Evolutionary conservation across 768 basidiomycete genomes (phyloP), one percentile per base, ranked within the genome.

Genomic region (Kwoniella mangroviensis): DNA sequence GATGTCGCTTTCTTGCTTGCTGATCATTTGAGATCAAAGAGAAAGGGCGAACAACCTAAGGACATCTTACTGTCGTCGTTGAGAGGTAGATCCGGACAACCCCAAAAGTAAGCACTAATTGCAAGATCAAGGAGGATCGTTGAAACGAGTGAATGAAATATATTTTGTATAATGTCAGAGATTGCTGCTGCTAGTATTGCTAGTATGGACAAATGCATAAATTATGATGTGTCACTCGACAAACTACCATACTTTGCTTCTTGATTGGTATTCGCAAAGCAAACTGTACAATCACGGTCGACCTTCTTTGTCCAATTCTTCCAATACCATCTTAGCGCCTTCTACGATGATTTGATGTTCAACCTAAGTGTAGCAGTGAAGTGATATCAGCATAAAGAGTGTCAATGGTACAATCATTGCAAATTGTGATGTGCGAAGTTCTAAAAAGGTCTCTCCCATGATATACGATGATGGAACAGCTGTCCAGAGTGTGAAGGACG

Each of bases 331-430:
- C 72, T 85, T 87, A 2, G 94, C 89, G 0, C 89, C 97, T 77
- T 93, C 86, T 7, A 99, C 96, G 63, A 99, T 94, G 66, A 94
- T 88, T 72, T 90, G 88, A 86, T 96, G 96, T 82, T 99, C 97
- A 6, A 89, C 76, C 81, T 82, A 34, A 34, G 34, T 34, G 34
- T 34, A 34, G 34, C 9, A 34, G 6, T 5, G 9, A 34, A 34
- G 34, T 34, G 34, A 34, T 34, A 34, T 34, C 34, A 34, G 34
- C 34, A 34, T 34, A 34, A 55, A 55, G 54, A 55, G 12, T 13
- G 24, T 21, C 9, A 34, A 34, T 34, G 34, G 34, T 34, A 34
- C 9, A 34, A 34, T 34, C 34, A 34, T 34, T 5, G 34, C 6
- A 34, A 34, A 34, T 34, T 34, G 34, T 34, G 6, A 34, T 34